A percentile compares a stretch with the other conserved stretches of the same genome.
Evolutionary conservation across 108 stramenopile species (phyloP).

Genomic region (Parietichytrium sp.): DNA sequence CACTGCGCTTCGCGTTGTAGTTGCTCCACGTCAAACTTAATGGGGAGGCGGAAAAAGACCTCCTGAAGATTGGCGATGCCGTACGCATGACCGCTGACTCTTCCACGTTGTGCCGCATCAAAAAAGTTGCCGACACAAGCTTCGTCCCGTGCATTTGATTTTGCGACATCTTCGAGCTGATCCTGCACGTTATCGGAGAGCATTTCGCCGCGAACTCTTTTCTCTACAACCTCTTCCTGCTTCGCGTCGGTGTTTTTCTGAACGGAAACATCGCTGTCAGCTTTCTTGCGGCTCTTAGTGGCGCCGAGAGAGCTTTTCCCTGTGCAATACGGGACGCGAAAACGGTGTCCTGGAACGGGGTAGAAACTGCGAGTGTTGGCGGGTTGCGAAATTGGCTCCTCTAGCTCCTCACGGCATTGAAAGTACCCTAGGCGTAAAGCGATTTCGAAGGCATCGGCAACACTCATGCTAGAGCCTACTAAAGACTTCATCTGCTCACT

Average conservation of each 20-base stretch:
- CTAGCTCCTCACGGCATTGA: background rate
- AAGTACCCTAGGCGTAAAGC: background rate
- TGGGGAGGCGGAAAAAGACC: background rate
- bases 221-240: too few species aligned
- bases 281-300: too few species aligned
- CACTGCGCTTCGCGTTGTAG: background rate
- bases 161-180: too few species aligned
- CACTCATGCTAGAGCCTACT: background rate
- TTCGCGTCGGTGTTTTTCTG: too few species aligned
- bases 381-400: background rate
- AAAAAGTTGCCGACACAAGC: too few species aligned
- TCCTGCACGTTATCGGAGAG: too few species aligned
- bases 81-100: slow-evolving; percentile 8
- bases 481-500: background rate
- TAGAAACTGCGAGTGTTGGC: background rate
- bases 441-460: slow-evolving; percentile 5
- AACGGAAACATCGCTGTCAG: too few species aligned
- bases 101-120: too few species aligned
- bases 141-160: too few species aligned
- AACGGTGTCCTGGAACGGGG: background rate
- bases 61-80: background rate
- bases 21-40: background rate
- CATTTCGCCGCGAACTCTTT: too few species aligned
- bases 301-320: too few species aligned
- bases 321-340: background rate